Percentiles rank a stretch among this genome's conserved stretches.
phyloP scores from a whole-genome alignment of 2,329 filamentous ascomycete species.

The Fusarium sp. region DNA sequence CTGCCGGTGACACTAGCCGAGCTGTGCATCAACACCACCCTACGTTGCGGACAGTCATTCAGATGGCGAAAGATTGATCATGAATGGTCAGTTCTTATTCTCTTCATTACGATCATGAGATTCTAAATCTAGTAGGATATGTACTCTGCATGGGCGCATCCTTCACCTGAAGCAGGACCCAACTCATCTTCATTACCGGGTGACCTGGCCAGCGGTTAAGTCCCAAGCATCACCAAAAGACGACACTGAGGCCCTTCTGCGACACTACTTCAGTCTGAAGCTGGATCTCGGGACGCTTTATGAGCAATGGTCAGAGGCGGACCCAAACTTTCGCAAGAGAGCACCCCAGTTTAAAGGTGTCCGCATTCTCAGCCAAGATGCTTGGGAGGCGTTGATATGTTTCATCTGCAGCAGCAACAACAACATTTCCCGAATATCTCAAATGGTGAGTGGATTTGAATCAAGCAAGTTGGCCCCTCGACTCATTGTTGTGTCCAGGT shows the following conservation, averaged over 20 bases:
- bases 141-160: slow-evolving; percentile 86
- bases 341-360: slow-evolving; percentile 91
- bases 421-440: slow-evolving; percentile 93
- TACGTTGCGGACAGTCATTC: slow-evolving; percentile 96
- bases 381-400: slow-evolving; percentile 92
- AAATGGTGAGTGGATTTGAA: slow-evolving; percentile 74
- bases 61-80: slow-evolving; percentile 89
- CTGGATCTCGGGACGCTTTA: slow-evolving; percentile 84
- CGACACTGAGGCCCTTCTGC: slow-evolving; percentile 79
- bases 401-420: slow-evolving; percentile 99
- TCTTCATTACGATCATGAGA: neutral
- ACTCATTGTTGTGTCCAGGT: slow-evolving; percentile 60
- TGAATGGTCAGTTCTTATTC: slow-evolving; percentile 73
- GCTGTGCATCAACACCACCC: slow-evolving; percentile 92
- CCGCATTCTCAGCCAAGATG: slow-evolving; percentile 91
- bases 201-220: slow-evolving; percentile 65
- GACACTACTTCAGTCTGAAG: slow-evolving; percentile 87
- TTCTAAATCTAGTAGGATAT: slow-evolving; percentile 67
- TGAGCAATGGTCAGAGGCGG: slow-evolving; percentile 84
- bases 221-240: slow-evolving; percentile 55
- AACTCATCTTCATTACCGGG: slow-evolving; percentile 82
- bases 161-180: slow-evolving; percentile 87
- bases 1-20: slow-evolving; percentile 85
- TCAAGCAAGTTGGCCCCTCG: neutral
- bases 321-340: slow-evolving; percentile 89